phyloP scores from a whole-genome alignment of 495 filamentous ascomycete genomes.

The Venustampulla echinocandica region DNA sequence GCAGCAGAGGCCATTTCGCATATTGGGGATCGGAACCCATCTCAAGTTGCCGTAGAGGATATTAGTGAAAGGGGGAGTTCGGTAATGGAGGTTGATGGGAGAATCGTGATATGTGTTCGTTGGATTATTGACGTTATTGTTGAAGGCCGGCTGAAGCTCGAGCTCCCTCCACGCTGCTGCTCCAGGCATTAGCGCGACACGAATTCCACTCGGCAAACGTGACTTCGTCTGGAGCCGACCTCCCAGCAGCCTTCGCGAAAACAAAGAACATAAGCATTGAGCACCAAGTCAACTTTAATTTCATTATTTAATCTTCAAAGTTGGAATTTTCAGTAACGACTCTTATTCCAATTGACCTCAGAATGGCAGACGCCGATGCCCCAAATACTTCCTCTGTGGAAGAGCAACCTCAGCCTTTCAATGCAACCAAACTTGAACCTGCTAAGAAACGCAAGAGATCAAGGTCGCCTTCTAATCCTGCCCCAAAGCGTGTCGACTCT shows the following conservation, averaged over 20 bases:
- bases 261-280: too few relatives aligned
- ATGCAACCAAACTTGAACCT: slow-evolving; percentile 44
- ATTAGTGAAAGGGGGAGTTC: neutral
- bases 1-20: slow-evolving; percentile 85
- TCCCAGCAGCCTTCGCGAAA: too few relatives aligned
- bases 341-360: neutral
- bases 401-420: slow-evolving; percentile 43
- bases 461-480: slow-evolving; percentile 26
- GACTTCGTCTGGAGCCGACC: too few relatives aligned
- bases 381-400: slow-evolving; percentile 13
- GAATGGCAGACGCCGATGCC: slow-evolving; percentile 14
- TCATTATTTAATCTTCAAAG: too few relatives aligned
- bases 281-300: too few relatives aligned
- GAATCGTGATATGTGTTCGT: neutral
- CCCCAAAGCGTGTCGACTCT: slow-evolving; percentile 15
- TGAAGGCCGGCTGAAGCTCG: slow-evolving; percentile 7
- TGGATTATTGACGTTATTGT: slow-evolving; percentile 3
- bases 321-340: too few relatives aligned
- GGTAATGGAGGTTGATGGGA: neutral
- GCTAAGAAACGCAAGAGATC: slow-evolving; percentile 43
- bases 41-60: slow-evolving; percentile 22
- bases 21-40: slow-evolving; percentile 98
- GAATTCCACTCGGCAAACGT: too few relatives aligned
- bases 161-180: slow-evolving; percentile 12
- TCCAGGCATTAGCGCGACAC: slow-evolving; percentile 21